Evolutionary conservation across 441 rosid species (phyloP), one percentile per base, ranked within the genome.

Genomic region (Corymbia citriodora): DNA sequence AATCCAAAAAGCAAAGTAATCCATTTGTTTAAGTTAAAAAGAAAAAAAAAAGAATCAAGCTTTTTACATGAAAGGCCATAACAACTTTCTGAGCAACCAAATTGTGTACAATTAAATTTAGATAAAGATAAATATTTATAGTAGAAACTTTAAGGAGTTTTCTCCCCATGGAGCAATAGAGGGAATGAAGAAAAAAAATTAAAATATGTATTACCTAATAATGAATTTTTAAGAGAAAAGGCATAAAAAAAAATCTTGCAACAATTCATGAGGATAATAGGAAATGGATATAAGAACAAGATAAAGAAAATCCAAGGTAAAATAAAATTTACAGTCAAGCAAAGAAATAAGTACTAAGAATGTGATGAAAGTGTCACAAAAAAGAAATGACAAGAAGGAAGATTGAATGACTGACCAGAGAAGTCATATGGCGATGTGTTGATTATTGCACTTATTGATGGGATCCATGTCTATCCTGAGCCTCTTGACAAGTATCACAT

Each of bases 21-120:
- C 23, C 2, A 55, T 55, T 55, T 1, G 23, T 0, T 0, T 18
- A 55, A 55, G 25, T 55, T 18, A 1, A 15, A 53, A 55, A 18
- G 18, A 55, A 25, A 23, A 23, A 23, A 0, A 7, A 9, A 21
- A 57, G 10, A 57, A 25, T 59, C 8, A 10, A 59, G 25, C 29
- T 59, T 59, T 10, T 10, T 59, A 25, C 7, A 25, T 11, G 29
- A 25, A 25, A 11, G 12, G 65, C 15, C 7, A 10, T 10, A 59
- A 25, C 65, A 59, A 59, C n/a, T 25, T 10, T 25, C 25, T 59
- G 31, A 61, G 31, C n/a, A 25, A 27, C 29, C 12, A 5, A 61
- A 27, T 61, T 1, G n/a, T 61, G n/a, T 61, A 5, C 31, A 61
- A 27, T 7, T 5, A 61, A 61, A 61, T 61, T 61, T 27, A 61